Conservation (phyloP, 2,329 filamentous ascomycete genomes). For the Colletotrichum sublineola region DNA sequence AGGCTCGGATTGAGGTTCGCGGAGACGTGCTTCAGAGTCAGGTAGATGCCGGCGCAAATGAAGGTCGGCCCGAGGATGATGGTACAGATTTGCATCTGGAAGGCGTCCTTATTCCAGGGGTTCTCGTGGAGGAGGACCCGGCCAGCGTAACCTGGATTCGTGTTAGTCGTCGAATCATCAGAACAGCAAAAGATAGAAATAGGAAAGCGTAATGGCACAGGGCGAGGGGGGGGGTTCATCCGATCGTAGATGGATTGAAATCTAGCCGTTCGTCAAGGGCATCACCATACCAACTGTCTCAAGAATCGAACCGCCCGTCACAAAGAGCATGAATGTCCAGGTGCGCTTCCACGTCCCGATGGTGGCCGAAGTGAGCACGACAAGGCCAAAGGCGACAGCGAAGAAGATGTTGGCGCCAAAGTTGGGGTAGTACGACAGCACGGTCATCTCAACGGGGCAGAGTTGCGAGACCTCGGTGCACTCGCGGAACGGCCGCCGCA, state of each 20-base stretch:
- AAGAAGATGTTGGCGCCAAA: constrained; percentile 69
- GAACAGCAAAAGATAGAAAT: too few relatives aligned
- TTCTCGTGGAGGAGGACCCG: constrained; percentile 65
- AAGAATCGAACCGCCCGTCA: constrained; percentile 63
- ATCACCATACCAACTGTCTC: constrained; percentile 62
- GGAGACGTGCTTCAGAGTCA: constrained; percentile 72
- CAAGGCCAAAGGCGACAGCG: constrained; percentile 62
- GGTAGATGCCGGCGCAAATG: constrained; percentile 73
- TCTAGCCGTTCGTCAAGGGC: neutral
- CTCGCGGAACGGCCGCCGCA: constrained; percentile 41
- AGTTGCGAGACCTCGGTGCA: constrained; percentile 56
- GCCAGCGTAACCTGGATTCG: constrained; percentile 62
- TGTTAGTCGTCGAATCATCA: constrained; percentile 9
- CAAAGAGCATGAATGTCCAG: constrained; percentile 66
- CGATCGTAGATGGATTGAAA: neutral
- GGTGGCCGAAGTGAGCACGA: constrained; percentile 56
- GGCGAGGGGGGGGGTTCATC: constrained; percentile 2
- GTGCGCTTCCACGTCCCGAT: constrained; percentile 65
- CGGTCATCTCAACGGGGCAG: constrained; percentile 67
- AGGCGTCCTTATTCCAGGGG: constrained; percentile 67
- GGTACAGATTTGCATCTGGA: constrained; percentile 70
- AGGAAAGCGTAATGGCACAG: neutral
- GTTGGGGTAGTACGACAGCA: constrained; percentile 69
- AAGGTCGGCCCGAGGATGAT: constrained; percentile 72
- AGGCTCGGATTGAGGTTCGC: constrained; percentile 62